A percentile compares a stretch with the other conserved stretches of the same genome.
Conservation (phyloP, 2,329 filamentous ascomycete species). For the Nothophoma quercina region DNA sequence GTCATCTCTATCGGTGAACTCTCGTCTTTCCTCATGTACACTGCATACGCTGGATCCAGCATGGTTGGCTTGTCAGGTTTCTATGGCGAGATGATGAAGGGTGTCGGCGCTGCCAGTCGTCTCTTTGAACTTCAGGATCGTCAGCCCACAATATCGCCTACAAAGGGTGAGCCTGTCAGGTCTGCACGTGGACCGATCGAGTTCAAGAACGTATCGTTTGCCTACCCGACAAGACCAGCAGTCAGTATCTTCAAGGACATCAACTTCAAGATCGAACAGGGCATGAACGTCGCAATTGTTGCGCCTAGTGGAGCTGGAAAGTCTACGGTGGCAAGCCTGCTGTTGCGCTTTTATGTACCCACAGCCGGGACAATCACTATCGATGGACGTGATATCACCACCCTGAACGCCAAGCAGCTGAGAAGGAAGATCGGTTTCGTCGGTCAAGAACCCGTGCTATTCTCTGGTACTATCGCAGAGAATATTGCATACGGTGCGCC, state of each 20-base stretch:
- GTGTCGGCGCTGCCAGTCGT: slow-evolving; percentile 93
- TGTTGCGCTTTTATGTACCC: slow-evolving; percentile 90
- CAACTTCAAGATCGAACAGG: slow-evolving; percentile 89
- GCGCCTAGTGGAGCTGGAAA: slow-evolving; percentile 96
- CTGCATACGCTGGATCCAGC: slow-evolving; percentile 83
- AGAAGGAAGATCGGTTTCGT: slow-evolving; percentile 94
- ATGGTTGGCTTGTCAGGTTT: slow-evolving; percentile 94
- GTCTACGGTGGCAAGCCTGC: slow-evolving; percentile 89
- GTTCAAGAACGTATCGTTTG: slow-evolving; percentile 85
- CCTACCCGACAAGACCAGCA: slow-evolving; percentile 91
- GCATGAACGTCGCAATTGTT: slow-evolving; percentile 94
- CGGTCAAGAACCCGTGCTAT: slow-evolving; percentile 92
- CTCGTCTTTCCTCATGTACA: slow-evolving; percentile 98
- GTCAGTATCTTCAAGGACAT: slow-evolving; percentile 90
- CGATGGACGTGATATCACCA: slow-evolving; percentile 80
- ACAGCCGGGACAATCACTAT: slow-evolving; percentile 80
- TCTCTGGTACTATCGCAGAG: slow-evolving; percentile 83
- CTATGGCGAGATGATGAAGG: slow-evolving; percentile 99
- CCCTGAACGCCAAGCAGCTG: slow-evolving; percentile 92
- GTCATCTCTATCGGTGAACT: slow-evolving; percentile 89
- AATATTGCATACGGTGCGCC: slow-evolving; percentile 94
- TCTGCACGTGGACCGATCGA: slow-evolving; percentile 89
- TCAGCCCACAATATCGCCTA: slow-evolving; percentile 84
- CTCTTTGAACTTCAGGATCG: slow-evolving; percentile 96
- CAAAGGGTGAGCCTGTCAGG: slow-evolving; percentile 77